Evolutionary conservation across 2,329 filamentous ascomycete genomes (phyloP).

Genomic region (Alternaria incomplexa): DNA sequence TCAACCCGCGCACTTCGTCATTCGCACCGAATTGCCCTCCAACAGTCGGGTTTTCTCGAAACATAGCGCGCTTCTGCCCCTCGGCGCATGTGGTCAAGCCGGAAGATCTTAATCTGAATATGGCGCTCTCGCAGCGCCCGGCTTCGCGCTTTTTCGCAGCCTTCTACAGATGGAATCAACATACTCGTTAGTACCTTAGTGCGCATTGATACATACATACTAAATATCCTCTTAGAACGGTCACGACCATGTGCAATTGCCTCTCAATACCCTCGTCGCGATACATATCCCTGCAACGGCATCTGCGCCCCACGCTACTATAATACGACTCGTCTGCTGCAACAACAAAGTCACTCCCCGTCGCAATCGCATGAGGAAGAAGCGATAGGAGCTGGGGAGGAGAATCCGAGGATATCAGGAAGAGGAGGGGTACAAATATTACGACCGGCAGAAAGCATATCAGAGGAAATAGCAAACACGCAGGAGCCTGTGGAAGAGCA

Average conservation of each 20-base stretch:
- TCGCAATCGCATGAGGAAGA: conserved; percentile 3
- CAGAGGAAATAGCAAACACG: neutral
- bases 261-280: neutral
- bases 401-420: neutral
- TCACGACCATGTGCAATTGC: conserved; percentile 4
- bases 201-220: neutral
- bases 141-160: conserved; percentile 50
- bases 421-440: neutral
- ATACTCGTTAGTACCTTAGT: conserved; percentile 24
- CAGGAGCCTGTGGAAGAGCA: conserved; percentile 1
- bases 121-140: conserved; percentile 29
- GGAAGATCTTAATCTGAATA: neutral
- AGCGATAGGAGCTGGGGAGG: neutral
- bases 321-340: conserved; percentile 16
- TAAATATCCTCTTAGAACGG: conserved; percentile 13
- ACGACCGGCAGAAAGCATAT: neutral
- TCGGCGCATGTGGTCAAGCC: neutral
- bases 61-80: neutral
- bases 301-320: conserved; percentile 10
- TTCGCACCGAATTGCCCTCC: neutral
- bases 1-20: conserved; percentile 6
- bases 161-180: conserved; percentile 53
- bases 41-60: neutral
- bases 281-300: neutral
- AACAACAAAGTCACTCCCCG: conserved; percentile 10